Percentiles rank a stretch among this genome's conserved stretches.
phyloP scores from a whole-genome alignment of 2,329 filamentous ascomycete species.

The Westerdykella aurantiaca region DNA sequence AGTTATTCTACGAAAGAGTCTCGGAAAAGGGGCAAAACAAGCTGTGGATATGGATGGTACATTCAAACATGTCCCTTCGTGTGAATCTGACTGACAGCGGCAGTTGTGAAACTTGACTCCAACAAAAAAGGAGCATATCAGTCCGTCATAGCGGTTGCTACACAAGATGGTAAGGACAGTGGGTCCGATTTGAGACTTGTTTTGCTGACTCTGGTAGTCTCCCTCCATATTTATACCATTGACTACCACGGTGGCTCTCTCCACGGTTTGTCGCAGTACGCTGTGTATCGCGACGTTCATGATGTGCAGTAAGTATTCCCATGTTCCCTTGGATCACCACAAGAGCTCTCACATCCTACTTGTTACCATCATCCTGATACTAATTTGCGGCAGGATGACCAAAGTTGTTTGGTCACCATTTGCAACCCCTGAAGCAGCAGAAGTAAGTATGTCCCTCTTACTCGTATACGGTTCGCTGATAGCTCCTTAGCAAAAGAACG shows the following conservation, averaged over 20 bases:
- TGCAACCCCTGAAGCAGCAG: slow-evolving; percentile 30
- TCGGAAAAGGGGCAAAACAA: slow-evolving; percentile 65
- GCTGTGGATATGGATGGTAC: slow-evolving; percentile 66
- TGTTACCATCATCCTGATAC: background rate
- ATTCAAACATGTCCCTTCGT: background rate
- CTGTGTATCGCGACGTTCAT: slow-evolving; percentile 51
- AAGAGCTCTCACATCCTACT: background rate
- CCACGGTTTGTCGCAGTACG: slow-evolving; percentile 34
- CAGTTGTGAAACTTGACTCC: slow-evolving; percentile 57
- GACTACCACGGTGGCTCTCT: slow-evolving; percentile 55
- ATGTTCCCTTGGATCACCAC: background rate
- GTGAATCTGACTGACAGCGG: background rate
- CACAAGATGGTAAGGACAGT: background rate
- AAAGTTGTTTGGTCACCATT: slow-evolving; percentile 46
- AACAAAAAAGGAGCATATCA: slow-evolving; percentile 61
- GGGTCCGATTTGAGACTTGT: background rate
- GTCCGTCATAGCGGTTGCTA: slow-evolving; percentile 70
- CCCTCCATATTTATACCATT: slow-evolving; percentile 47
- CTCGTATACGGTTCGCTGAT: background rate
- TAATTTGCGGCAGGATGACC: slow-evolving; percentile 43
- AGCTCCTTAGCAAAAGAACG: slow-evolving; percentile 11
- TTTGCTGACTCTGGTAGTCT: background rate
- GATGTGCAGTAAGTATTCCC: slow-evolving; percentile 37
- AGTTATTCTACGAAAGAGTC: slow-evolving; percentile 49
- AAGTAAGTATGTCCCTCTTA: background rate